Evolutionary conservation across 345 rosid genomes (phyloP).

Genomic region (Eucalyptus dawsonii): DNA sequence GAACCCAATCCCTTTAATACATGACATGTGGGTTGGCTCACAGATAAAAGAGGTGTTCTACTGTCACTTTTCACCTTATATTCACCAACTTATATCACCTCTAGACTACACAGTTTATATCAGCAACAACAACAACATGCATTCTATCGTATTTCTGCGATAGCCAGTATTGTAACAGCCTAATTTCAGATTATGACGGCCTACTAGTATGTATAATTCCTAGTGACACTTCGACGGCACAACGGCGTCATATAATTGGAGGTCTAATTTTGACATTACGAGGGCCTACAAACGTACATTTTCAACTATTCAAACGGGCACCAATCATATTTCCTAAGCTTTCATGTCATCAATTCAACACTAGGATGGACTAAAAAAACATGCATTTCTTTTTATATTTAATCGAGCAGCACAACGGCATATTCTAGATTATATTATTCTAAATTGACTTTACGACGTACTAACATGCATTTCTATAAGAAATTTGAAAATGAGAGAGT

Average conservation of each 20-base stretch:
- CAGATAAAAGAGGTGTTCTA: background rate
- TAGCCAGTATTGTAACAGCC: background rate
- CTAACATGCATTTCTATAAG: too few species aligned
- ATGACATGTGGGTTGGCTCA: background rate
- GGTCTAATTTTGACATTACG: background rate
- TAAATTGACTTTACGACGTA: too few species aligned
- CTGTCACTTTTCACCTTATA: background rate
- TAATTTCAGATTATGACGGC: background rate
- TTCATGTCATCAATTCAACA: too few species aligned
- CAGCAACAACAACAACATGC: background rate
- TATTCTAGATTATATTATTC: too few species aligned
- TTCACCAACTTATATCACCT: background rate
- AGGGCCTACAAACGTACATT: background rate
- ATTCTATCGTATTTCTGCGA: background rate
- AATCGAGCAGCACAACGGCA: too few species aligned
- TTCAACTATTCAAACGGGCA: background rate
- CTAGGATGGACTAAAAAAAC: background rate
- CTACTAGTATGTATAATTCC: background rate
- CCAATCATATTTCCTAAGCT: background rate
- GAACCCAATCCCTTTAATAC: background rate
- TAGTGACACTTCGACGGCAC: background rate
- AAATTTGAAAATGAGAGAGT: too few species aligned
- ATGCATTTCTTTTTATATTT: background rate
- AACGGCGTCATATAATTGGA: background rate
- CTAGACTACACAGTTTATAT: background rate